phyloP scores from a whole-genome alignment of 352 stramenopile genomes.

The Phytophthora colocasiae region DNA sequence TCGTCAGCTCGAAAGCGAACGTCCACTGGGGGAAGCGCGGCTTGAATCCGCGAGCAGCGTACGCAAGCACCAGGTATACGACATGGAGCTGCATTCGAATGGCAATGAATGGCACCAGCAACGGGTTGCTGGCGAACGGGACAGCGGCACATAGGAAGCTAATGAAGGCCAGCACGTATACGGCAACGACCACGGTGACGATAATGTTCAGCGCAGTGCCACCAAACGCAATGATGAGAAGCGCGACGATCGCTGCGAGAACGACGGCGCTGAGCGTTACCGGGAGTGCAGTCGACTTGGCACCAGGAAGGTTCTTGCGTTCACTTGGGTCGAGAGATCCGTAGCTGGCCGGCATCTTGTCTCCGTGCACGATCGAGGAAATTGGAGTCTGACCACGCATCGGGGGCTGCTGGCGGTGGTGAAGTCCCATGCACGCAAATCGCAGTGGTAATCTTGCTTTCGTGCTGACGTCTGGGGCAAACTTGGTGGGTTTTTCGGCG shows the following conservation, averaged over 20 bases:
- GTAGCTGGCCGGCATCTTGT: conserved; percentile 11
- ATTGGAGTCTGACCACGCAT: conserved; percentile 8
- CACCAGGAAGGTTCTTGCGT: conserved; percentile 6
- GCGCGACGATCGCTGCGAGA: conserved; percentile 2
- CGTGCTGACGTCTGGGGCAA: not conserved
- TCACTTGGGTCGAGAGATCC: not conserved
- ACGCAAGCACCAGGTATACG: conserved; percentile 6
- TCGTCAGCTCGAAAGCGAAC: conserved; percentile 32
- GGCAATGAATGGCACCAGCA: conserved; percentile 20
- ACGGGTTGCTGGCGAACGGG: conserved; percentile 1
- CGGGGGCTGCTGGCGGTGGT: not conserved
- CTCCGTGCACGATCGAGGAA: conserved; percentile 9
- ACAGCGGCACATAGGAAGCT: conserved; percentile 10
- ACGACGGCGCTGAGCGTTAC: not conserved
- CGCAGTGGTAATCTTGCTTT: not conserved
- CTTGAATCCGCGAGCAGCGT: conserved; percentile 22
- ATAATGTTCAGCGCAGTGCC: conserved; percentile 8
- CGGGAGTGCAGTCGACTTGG: conserved; percentile 8
- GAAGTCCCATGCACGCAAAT: conserved; percentile 1
- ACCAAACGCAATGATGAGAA: conserved; percentile 6
- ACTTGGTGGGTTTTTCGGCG: not conserved
- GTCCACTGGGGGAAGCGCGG: conserved; percentile 31
- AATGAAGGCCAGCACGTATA: conserved; percentile 11
- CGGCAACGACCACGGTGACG: conserved; percentile 4
- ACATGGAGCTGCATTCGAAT: conserved; percentile 21